phyloP scores from a whole-genome alignment of 805 yeast species.

The Wickerhamiella shivajii region DNA sequence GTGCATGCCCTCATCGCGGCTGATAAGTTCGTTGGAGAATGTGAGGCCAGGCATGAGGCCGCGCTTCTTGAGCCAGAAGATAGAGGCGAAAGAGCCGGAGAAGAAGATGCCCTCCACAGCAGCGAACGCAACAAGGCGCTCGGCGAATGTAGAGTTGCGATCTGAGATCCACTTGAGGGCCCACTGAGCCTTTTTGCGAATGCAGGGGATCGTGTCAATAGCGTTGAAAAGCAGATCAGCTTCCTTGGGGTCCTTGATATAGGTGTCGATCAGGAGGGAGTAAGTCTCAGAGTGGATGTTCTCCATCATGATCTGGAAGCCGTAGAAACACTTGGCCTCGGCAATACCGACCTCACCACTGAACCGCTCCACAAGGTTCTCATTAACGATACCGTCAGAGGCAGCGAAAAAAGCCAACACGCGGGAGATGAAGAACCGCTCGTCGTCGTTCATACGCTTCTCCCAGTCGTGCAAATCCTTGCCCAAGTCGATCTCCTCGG shows the following conservation, averaged over 20 bases:
- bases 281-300: conserved; percentile 97
- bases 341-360: conserved; percentile 94
- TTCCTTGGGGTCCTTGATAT: conserved; percentile 92
- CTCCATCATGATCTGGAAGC: conserved; percentile 99
- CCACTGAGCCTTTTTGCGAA: conserved; percentile 97
- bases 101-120: conserved; percentile 98
- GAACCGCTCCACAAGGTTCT: conserved; percentile 92
- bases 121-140: conserved; percentile 94
- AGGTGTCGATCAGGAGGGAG: conserved; percentile 85
- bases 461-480: conserved; percentile 93
- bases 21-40: conserved; percentile 91
- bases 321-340: conserved; percentile 97
- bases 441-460: conserved; percentile 73
- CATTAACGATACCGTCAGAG: conserved; percentile 96
- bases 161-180: conserved; percentile 95
- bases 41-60: conserved; percentile 99
- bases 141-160: conserved; percentile 76
- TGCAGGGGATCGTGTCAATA: conserved; percentile 90
- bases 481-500: conserved; percentile 92
- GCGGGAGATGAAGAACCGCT: conserved; percentile 80
- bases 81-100: conserved; percentile 96
- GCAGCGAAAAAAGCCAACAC: conserved; percentile 97
- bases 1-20: conserved; percentile 98
- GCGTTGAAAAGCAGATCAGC: conserved; percentile 85
- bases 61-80: conserved; percentile 97